Conservation (phyloP, 495 filamentous ascomycete genomes). For the Bathelium albidoporum region DNA sequence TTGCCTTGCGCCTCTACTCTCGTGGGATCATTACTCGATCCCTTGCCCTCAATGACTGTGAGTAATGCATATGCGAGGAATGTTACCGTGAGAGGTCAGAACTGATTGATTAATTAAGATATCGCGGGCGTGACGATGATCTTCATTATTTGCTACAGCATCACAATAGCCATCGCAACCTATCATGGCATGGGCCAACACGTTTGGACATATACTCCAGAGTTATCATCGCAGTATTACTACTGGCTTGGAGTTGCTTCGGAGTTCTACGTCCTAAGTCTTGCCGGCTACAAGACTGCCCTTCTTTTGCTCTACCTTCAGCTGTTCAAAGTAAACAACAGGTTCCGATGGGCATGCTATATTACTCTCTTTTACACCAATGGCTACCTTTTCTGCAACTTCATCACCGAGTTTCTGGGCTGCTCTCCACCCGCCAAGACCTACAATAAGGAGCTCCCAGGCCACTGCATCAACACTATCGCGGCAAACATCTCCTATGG, state of each 20-base stretch:
- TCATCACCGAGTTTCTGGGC: conserved; percentile 32
- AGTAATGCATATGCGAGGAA: background rate
- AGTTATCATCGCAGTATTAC: background rate
- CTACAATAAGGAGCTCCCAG: conserved; percentile 26
- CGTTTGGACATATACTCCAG: background rate
- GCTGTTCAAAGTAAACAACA: conserved; percentile 29
- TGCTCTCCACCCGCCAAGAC: conserved; percentile 33
- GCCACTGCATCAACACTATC: conserved; percentile 31
- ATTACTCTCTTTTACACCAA: conserved; percentile 33
- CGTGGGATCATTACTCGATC: background rate
- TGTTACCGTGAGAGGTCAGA: too few species aligned
- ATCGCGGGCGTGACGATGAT: background rate
- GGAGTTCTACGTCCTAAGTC: conserved; percentile 29
- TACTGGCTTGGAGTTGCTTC: conserved; percentile 33
- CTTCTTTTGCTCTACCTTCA: conserved; percentile 34
- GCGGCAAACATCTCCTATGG: conserved; percentile 26
- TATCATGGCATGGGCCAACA: conserved; percentile 9
- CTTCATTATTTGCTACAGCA: background rate
- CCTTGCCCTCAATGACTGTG: background rate
- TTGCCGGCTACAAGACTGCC: conserved; percentile 34
- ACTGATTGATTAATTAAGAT: background rate
- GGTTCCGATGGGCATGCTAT: conserved; percentile 33
- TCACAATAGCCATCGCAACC: conserved; percentile 4
- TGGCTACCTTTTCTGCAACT: conserved; percentile 34
- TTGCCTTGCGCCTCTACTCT: background rate